Evolutionary conservation across 192 early-diverging fungal genomes (phyloP), one percentile per base, ranked within the genome.

Genomic region (Mortierella claussenii): DNA sequence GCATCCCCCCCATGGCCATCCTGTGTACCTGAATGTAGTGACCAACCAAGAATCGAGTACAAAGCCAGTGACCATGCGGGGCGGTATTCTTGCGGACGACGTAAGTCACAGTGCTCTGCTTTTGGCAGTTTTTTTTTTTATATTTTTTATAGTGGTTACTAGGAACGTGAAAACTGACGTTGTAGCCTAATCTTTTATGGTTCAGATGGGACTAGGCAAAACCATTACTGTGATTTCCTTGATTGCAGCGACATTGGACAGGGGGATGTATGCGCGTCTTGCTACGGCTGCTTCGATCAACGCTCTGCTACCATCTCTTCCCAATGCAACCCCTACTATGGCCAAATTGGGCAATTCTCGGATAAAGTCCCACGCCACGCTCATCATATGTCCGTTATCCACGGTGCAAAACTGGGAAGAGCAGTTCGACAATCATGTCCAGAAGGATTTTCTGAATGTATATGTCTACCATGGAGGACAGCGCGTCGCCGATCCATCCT

Each of bases 121-220:
- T 15, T 28, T 31, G 18, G 53, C 31, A 37, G 1, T 13, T 52
- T 26, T 21, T 49, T 6, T 31, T 15, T 20, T 10, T 28, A 3
- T 32, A 24, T 50, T 36, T 36, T 11, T 30, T 52, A 0, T 27
- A 28, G n/a, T n/a, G n/a, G n/a, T n/a, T n/a, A n/a, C n/a, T n/a
- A n/a, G n/a, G n/a, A n/a, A n/a, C n/a, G n/a, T n/a, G n/a, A n/a
- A n/a, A n/a, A n/a, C n/a, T n/a, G n/a, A n/a, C n/a, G n/a, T n/a
- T n/a, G n/a, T n/a, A n/a, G n/a, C n/a, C n/a, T n/a, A n/a, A n/a
- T n/a, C 8, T 23, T 12, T 9, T 1, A 13, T 52, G 12, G n/a
- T n/a, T n/a, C n/a, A 80, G 79, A 88, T 88, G 87, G 87, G 85
- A 6, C 54, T 88, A 2, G 87, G 87, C 5, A 88, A 88, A 55